Evolutionary conservation across 805 yeast genomes (phyloP), one percentile per base, ranked within the genome.

Genomic region (Candida sakaeoensis): DNA sequence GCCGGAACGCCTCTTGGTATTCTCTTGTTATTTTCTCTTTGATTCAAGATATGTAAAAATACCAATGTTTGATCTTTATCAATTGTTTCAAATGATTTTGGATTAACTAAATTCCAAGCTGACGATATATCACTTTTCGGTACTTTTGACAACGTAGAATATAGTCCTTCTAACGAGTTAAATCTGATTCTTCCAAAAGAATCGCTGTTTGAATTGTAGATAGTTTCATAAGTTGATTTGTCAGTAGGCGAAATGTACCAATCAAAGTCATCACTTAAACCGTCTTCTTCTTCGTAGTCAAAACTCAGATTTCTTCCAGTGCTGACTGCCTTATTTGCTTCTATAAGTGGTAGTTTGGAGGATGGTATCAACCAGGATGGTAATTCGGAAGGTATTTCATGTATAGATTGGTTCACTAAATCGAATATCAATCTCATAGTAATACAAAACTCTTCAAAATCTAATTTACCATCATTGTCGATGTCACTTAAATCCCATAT

Each of bases 191-290:
- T 72, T 8, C 98, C 98, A 47, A 76, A 82, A 24, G 73, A 65
- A 63, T 91, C 97, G 37, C 85, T 66, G 39, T 87, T 80, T 19
- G 83, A 73, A 27, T 80, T 70, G 57, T 89, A 85, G 24, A 93
- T 78, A 23, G 83, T 70, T 54, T 86, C 91, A 62, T 93, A 93
- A 12, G 83, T 76, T 2, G 77, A 51, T 54, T 81, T 79, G 54
- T 93, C 98, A 8, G 80, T 74, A 16, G 97, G 98, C 3, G 96
- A 80, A 49, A 93, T 89, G 64, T 93, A 93, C 99, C 99, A 93
- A 58, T 90, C 96, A 55, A 93, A 87, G 52, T 81, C 86, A 27
- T 79, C 73, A 33, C 80, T 70, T 37, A 79, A 62, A 29, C 80
- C 79, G 36, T 82, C 88, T 47, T 74, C 84, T 39, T 77, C 79